Percentiles rank a stretch among this genome's conserved stretches.
These are phyloP conservation scores for Cercophora samala DNA, from an alignment of 495 filamentous ascomycete species.

Conservation along the genomic window DNA sequence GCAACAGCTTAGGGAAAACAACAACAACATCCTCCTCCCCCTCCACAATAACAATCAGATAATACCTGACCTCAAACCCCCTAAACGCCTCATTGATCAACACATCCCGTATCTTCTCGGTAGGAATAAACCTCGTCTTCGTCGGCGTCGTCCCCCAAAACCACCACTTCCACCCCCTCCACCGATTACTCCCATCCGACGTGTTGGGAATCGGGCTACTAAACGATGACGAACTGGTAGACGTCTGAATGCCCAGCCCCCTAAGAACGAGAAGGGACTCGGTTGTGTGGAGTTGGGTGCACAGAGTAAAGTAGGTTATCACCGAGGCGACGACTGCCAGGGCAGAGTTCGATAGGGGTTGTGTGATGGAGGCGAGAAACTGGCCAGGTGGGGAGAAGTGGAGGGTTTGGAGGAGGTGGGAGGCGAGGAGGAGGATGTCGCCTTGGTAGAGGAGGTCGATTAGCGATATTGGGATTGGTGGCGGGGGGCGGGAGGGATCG, in stretches of 20 bases:
- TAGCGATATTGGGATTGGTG: constrained; percentile 8
- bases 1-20: constrained; percentile 82
- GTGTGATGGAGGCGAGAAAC: constrained; percentile 40
- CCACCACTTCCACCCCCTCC: constrained; percentile 10
- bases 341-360: constrained; percentile 36
- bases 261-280: constrained; percentile 87
- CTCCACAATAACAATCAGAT: constrained; percentile 85
- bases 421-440: constrained; percentile 28
- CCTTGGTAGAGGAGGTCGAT: constrained; percentile 10
- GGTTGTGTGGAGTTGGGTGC: constrained; percentile 52
- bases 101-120: constrained; percentile 84
- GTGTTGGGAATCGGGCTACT: background rate
- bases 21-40: constrained; percentile 86
- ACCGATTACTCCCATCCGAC: background rate
- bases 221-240: background rate
- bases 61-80: constrained; percentile 88
- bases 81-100: constrained; percentile 93
- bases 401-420: constrained; percentile 35
- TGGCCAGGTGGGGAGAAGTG: constrained; percentile 31
- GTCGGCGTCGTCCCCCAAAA: constrained; percentile 43
- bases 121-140: constrained; percentile 81
- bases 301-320: constrained; percentile 36
- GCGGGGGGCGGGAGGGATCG: background rate
- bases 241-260: constrained; percentile 87
- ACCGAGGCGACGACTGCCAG: constrained; percentile 21